Evolutionary conservation across 441 rosid genomes (phyloP), one percentile per base, ranked within the genome.

Genomic region (Arabidopsis lyrata): DNA sequence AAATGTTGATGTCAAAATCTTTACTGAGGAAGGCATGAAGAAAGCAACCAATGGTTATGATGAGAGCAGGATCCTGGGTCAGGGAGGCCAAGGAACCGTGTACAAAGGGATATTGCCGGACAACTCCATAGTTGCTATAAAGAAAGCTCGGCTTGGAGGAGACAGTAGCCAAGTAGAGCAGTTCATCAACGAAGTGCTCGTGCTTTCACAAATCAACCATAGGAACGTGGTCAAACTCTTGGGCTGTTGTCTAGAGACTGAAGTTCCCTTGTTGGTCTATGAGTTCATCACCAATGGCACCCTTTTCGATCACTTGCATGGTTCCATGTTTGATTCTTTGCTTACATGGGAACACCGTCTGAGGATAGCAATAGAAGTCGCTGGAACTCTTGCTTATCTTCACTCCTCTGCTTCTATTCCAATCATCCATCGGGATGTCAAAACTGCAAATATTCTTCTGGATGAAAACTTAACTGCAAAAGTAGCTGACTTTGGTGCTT

Each of bases 321-420:
- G 53, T 47, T 48, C 60, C 4, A 0, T 56, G 45, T 48, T 38
- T 38, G 61, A 20, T 35, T 8, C 29, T 34, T 45, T 53, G 13
- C 60, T 68, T 1, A 44, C 75, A 13, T 62, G 79, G 74, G 74
- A 68, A 3, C 49, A 45, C 27, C 75, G 64, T 0, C 5, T 68
- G 1, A 68, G 66, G 18, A 68, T 68, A 63, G 75, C 75, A 0
- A 3, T 22, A 3, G 78, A 74, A 59, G 4, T 74, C 0, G 78
- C 73, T 4, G 68, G 73, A 74, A 62, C 70, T 16, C 74, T 76
- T 0, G 32, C 78, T 0, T 74, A 74, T 59, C 78, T 74, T 59
- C 78, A 74, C 56, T 74, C 73, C 11, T 74, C 68, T 74, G 73
- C 78, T 32, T 74, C 68, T n/a, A 67, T 50, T 41, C 73, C 78